Conservation (phyloP, 768 basidiomycete genomes). For the Boletus subparvulus region DNA sequence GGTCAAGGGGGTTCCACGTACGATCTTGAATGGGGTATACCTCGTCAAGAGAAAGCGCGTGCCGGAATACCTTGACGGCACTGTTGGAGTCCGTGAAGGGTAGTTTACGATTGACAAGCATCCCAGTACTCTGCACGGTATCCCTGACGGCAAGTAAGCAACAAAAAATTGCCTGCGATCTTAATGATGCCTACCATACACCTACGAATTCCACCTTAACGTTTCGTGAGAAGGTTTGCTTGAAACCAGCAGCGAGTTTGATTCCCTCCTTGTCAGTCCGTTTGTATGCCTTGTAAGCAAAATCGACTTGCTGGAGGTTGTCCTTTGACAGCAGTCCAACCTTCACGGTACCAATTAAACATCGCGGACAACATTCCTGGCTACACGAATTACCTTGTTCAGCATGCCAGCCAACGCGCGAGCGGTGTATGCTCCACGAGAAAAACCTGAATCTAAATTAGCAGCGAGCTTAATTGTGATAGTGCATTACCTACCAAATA, state of each 20-base stretch:
- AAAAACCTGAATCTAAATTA: conserved; percentile 57
- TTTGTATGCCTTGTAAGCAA: conserved; percentile 74
- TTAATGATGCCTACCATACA: conserved; percentile 53
- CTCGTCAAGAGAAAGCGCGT: conserved; percentile 78
- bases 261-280: conserved; percentile 46
- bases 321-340: conserved; percentile 68
- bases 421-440: conserved; percentile 64
- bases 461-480: neutral
- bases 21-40: conserved; percentile 33
- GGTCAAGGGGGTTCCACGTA: conserved; percentile 7
- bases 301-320: conserved; percentile 66
- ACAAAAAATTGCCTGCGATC: neutral
- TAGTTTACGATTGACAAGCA: conserved; percentile 55
- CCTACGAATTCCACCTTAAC: conserved; percentile 79
- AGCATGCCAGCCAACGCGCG: conserved; percentile 77
- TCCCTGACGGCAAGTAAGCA: conserved; percentile 48
- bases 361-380: neutral
- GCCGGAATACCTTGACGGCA: conserved; percentile 68
- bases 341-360: conserved; percentile 33
- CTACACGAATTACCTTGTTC: conserved; percentile 48
- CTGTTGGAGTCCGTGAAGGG: conserved; percentile 68
- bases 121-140: conserved; percentile 75
- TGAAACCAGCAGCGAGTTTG: conserved; percentile 62
- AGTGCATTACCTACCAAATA: conserved; percentile 52
- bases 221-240: conserved; percentile 64